Percentiles rank a stretch among this genome's conserved stretches.
Evolutionary conservation across 108 stramenopile species (phyloP).

Genomic region (Nitzschia sp.): DNA sequence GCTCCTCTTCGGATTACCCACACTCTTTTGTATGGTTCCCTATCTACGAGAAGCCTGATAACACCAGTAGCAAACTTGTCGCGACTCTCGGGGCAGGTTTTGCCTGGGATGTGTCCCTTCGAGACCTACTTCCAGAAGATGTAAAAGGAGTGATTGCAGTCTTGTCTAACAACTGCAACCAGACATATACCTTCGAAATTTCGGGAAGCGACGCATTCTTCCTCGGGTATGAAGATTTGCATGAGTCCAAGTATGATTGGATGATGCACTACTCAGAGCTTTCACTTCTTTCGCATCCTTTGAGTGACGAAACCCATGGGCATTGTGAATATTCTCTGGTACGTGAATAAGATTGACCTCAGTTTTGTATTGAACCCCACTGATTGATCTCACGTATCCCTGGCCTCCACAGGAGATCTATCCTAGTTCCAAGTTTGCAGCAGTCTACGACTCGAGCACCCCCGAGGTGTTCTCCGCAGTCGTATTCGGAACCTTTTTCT

Average conservation of each 20-base stretch:
- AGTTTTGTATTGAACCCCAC: no score
- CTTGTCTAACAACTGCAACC: slow-evolving; percentile 11
- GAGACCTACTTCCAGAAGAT: background rate
- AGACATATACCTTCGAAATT: slow-evolving; percentile 16
- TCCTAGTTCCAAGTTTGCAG: slow-evolving; percentile 40
- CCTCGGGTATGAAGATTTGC: slow-evolving; percentile 1
- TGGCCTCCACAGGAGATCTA: background rate
- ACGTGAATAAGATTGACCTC: background rate
- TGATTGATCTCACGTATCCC: background rate
- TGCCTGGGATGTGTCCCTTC: slow-evolving; percentile 11
- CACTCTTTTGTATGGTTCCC: slow-evolving; percentile 7
- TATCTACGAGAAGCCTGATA: background rate
- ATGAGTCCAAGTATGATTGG: slow-evolving; percentile 10
- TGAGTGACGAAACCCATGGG: background rate
- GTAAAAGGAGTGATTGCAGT: slow-evolving; percentile 3
- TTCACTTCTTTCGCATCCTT: slow-evolving; percentile 5
- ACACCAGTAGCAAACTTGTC: slow-evolving; percentile 6
- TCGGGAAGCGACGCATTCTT: background rate
- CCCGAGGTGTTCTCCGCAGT: slow-evolving; percentile 41
- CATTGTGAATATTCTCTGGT: slow-evolving; percentile 15
- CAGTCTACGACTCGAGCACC: slow-evolving; percentile 11
- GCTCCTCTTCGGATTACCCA: background rate
- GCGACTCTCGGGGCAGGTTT: background rate
- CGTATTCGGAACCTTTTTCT: slow-evolving; percentile 44
- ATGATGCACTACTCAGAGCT: background rate